Percentiles rank a stretch among this genome's conserved stretches.
phyloP scores from a whole-genome alignment of 306 rosid species.

The Abrus pulchellus region DNA sequence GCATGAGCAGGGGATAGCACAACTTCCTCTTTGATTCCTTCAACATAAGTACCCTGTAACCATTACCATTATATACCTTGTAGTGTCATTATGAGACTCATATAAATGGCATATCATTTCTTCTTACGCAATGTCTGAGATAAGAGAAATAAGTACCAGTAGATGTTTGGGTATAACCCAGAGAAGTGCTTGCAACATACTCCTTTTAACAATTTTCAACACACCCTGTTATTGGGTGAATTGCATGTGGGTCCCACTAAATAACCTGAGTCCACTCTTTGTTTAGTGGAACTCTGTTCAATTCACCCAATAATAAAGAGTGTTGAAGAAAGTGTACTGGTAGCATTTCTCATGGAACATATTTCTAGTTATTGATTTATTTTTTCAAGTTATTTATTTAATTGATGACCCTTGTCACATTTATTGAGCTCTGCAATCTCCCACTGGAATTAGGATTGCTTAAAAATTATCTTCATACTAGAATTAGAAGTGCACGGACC shows the following conservation, averaged over 20 bases:
- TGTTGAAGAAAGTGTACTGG: not conserved
- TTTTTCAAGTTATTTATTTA: too few relatives aligned
- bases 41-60: constrained; percentile 87
- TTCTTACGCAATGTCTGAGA: constrained; percentile 6
- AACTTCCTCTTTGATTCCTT: constrained; percentile 94
- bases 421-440: not conserved
- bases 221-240: not conserved
- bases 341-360: not conserved
- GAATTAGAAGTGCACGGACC: constrained; percentile 9
- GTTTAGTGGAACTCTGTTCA: not conserved
- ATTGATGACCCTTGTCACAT: too few relatives aligned
- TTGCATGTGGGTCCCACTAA: not conserved
- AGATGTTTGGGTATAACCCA: not conserved
- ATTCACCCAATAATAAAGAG: not conserved
- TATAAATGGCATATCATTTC: constrained; percentile 20
- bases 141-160: not conserved
- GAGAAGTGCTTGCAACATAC: not conserved
- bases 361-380: not conserved
- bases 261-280: not conserved
- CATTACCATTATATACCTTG: constrained; percentile 42
- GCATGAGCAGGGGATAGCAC: constrained; percentile 95
- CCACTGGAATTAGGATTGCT: not conserved
- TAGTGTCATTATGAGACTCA: constrained; percentile 40
- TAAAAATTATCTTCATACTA: not conserved
- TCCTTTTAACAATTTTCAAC: not conserved